Base-by-base conservation (phyloP, 2,329 filamentous ascomycete species). In the Chrysoporthe puriensis region DNA sequence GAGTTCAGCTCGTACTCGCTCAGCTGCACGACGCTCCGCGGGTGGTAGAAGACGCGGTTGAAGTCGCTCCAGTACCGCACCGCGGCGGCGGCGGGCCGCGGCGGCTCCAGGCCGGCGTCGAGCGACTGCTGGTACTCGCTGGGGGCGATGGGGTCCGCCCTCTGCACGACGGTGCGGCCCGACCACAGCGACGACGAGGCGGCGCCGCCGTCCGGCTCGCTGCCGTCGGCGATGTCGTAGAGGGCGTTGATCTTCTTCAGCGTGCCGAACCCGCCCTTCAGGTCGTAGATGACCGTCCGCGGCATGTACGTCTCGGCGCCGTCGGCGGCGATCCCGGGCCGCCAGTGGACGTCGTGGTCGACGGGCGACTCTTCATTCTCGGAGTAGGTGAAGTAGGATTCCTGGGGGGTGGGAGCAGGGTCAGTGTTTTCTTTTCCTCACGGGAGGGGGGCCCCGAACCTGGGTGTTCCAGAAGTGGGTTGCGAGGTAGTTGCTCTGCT, bases 31-130 rank as follows among this genome's bases (percentile, higher is more conserved):
- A 97, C 87, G 14, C 94, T 97, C 65, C 88, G 88, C 9, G 96
- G 96, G 76, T 98, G 94, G 76, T 92, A 97, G 79, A 89, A 99
- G n/a, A 86, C 87, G 36, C 93, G 88, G 73, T 93, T 96, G 79
- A 94, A 98, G 78, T 99, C 96, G 43, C 94, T 97, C 95, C 96
- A 99, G 80, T 96, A 98, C 64, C 93, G 88, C n/a, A 98, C 91
- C 13, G 87, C 86, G 7, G 89, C 86, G 1, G 88, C 84, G 1
- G 85, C 90, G 26, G 97, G 84, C 63, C 83, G 80, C 0, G 91
- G 86, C 6, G 90, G 84, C 3, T 86, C 78, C 5, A 86, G 76
- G 32, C 93, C 94, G 42, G 88, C 80, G 72, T 97, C 92, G 3
- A 98, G 87, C 71, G 89, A 91, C 74, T 88, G 85, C 75, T 96